A percentile compares a stretch with the other conserved stretches of the same genome.
These are phyloP conservation scores for Symbiodinium pilosum DNA, from an alignment of 73 alveolate genomes.

Conservation along the genomic window DNA sequence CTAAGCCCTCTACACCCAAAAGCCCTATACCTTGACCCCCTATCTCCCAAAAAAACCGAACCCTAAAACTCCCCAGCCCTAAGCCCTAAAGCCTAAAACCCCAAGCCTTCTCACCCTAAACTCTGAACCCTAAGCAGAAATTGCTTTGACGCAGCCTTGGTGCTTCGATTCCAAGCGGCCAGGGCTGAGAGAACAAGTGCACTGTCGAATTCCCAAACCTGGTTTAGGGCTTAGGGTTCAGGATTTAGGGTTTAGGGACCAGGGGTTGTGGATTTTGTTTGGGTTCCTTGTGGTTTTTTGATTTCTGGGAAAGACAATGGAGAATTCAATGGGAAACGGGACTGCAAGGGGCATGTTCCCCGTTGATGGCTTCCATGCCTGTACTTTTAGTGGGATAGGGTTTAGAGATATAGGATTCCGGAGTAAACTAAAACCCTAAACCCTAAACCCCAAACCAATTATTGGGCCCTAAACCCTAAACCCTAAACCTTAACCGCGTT, in stretches of 20 bases:
- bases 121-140: neutral
- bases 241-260: neutral
- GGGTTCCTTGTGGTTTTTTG: neutral
- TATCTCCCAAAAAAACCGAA: neutral
- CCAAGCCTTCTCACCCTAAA: neutral
- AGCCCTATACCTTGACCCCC: neutral
- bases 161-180: conserved; percentile 33
- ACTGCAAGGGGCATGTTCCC: too few species aligned
- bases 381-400: too few species aligned
- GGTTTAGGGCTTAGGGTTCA: neutral
- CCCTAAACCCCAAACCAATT: neutral
- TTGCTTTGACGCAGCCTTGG: neutral
- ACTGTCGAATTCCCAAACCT: conserved; percentile 49
- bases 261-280: neutral
- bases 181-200: conserved; percentile 24
- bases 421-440: neutral
- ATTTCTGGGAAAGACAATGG: too few species aligned
- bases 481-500: neutral
- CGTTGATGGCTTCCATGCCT: too few species aligned
- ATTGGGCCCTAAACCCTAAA: neutral
- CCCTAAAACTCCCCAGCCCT: neutral
- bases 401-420: too few species aligned
- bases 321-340: too few species aligned
- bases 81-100: neutral
- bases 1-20: neutral